Percentiles rank a stretch among this genome's conserved stretches.
Evolutionary conservation across 805 yeast species (phyloP).

Genomic region (Wickerhamiella allomyrinae): DNA sequence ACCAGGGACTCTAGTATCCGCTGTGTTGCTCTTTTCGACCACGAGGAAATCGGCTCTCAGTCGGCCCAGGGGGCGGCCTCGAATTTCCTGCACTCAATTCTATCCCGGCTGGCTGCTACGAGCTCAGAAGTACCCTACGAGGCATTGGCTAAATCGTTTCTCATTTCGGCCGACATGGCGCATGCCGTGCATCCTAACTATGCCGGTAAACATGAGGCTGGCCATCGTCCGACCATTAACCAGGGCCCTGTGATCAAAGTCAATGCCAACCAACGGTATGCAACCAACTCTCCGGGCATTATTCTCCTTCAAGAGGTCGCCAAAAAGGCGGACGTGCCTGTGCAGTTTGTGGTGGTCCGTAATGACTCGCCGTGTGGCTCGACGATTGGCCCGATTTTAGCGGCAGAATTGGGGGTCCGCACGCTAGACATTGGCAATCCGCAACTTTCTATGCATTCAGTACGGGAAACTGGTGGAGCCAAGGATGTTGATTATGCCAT

Average conservation of each 20-base stretch:
- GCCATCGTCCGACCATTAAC: constrained; percentile 70
- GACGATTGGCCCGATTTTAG: constrained; percentile 88
- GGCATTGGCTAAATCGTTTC: constrained; percentile 48
- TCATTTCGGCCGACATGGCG: constrained; percentile 89
- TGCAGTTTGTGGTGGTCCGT: constrained; percentile 84
- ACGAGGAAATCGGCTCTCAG: constrained; percentile 87
- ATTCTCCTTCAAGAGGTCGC: constrained; percentile 65
- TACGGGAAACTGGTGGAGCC: constrained; percentile 81
- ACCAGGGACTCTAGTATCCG: constrained; percentile 34
- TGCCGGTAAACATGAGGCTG: constrained; percentile 53
- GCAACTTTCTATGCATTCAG: constrained; percentile 84
- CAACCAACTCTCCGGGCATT: constrained; percentile 84
- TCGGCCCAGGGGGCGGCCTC: constrained; percentile 97
- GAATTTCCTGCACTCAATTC: constrained; percentile 66
- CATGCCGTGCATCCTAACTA: constrained; percentile 96
- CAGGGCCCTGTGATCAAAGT: constrained; percentile 85
- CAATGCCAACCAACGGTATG: constrained; percentile 90
- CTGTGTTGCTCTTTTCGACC: constrained; percentile 76
- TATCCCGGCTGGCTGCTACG: constrained; percentile 48
- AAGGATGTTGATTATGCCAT: constrained; percentile 53
- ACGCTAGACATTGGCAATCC: constrained; percentile 87
- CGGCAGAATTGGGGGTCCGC: constrained; percentile 74
- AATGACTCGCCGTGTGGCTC: constrained; percentile 93
- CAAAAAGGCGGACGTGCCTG: constrained; percentile 51
- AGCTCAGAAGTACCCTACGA: constrained; percentile 25